Base-by-base conservation (phyloP, 2,329 filamentous ascomycete genomes). In the Arthroderma uncinatum region DNA sequence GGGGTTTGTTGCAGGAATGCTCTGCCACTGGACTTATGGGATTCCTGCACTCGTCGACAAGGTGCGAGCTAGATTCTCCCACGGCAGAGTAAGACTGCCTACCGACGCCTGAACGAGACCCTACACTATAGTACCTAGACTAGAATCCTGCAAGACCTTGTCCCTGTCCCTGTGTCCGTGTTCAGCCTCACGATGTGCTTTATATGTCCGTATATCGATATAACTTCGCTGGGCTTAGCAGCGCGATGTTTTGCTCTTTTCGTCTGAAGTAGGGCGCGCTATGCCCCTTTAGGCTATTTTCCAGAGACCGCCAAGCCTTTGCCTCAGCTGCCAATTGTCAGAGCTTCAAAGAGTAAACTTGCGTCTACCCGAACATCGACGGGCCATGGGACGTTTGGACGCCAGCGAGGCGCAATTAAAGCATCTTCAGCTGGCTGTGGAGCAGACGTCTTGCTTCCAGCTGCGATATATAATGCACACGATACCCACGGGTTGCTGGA, bases 1-100 rank as follows among this genome's bases (percentile, higher is more conserved):
- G 4, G 92, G 92, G 0, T 95, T 96, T 65, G 59, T 87, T 12
- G 88, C 86, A 0, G 92, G 92, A 0, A 81, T 95, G 77, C 68
- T 87, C 2, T 94, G 89, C 68, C 83, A 92, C 70, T 85, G 80
- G 72, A 81, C 82, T 0, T 87, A 90, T 64, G 70, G 71, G 58
- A 53, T 74, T 48, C 73, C 74, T 0, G 58, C 12, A 0, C 59
- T 66, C 33, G 62, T 65, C 53, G 65, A 69, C 14, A 62, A 62
- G 36, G 57, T 62, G 1, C 62, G 63, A 9, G 57, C 54, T 23
- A 63, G 66, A n/a, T 68, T 65, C 63, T 62, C 57, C 1, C 62
- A 68, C 53, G 68, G 71, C 9, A 64, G 68, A 28, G 66, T 74
- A 21, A 50, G 47, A 19, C 47, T 50, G 25, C 47, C 47, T 4